phyloP scores from a whole-genome alignment of 139 green algal species.

The Chlamydomonas sphaeroides region DNA sequence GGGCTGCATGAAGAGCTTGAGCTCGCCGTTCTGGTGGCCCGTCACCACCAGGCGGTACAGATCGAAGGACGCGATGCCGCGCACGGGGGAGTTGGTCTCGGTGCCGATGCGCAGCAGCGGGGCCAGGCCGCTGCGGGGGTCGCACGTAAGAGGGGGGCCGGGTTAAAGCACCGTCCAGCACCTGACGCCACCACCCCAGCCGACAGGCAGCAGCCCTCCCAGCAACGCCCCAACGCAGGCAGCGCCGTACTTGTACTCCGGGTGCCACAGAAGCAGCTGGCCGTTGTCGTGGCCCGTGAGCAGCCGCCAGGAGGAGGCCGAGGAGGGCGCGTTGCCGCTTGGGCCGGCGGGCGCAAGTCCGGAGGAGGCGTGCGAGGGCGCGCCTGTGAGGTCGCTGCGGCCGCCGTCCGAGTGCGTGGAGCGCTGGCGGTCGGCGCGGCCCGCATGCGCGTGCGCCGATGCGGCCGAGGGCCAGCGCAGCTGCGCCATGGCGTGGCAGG shows the following conservation, averaged over 20 bases:
- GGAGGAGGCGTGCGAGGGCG: too few relatives aligned
- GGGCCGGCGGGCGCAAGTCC: too few relatives aligned
- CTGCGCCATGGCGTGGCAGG: constrained; percentile 43
- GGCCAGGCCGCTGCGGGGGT: constrained; percentile 5
- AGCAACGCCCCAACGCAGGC: too few relatives aligned
- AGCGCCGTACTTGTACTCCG: not conserved
- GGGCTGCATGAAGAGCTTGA: constrained; percentile 53
- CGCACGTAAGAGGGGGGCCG: too few relatives aligned
- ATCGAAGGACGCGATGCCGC: constrained; percentile 50
- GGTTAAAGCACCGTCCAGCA: too few relatives aligned
- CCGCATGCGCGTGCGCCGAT: too few relatives aligned
- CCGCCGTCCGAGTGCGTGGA: not conserved
- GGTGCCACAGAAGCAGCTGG: constrained; percentile 65
- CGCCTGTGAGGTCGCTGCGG: too few relatives aligned
- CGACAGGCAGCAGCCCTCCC: too few relatives aligned
- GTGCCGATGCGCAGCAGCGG: constrained; percentile 55
- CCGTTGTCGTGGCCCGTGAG: constrained; percentile 65
- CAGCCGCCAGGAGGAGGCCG: constrained; percentile 44
- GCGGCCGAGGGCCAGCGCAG: constrained; percentile 31
- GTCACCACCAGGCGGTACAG: constrained; percentile 39
- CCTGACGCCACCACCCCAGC: too few relatives aligned
- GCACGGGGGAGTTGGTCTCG: constrained; percentile 32
- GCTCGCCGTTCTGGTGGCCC: constrained; percentile 56
- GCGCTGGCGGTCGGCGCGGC: not conserved
- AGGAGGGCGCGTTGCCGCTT: too few relatives aligned